Base-by-base conservation (phyloP, 176 grass and related monocot genomes). In the Phragmites australis region DNA sequence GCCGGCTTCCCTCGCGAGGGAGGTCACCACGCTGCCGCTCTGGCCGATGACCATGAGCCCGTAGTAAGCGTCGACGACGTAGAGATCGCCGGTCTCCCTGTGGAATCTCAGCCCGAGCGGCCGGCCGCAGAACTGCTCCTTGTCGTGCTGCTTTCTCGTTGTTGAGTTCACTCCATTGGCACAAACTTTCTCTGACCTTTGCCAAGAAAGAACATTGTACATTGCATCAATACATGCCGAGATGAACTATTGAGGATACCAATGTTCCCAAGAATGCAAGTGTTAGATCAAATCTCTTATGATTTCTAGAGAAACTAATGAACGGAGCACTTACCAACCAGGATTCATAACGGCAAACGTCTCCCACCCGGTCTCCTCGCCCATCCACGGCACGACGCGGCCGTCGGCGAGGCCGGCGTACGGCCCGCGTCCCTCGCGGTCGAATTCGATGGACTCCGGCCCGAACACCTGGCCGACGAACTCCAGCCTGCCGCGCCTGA, bases 391-490 rank as follows among this genome's bases (percentile, higher is more conserved):
- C 60, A 97, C 87, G 76, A 97, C 82, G 51, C 94, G 89, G 74
- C 94, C 94, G 83, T 97, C 94, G 46, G 94, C 94, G 56, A 97
- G 66, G 17, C 94, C 94, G 8, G 94, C 83, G 34, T 97, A 94
- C 4, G 94, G 94, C 12, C 94, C 91, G 46, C 80, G 89, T 29
- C 91, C 94, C 2, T 88, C 40, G 9, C 2, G 18, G 61, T 97
- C 94, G 75, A 97, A 97, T 82, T 97, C 94, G 40, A 97, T 88
- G 14, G 94, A 97, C 84, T 97, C 94, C 11, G 94, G 94, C 44
- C 94, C 91, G 65, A 90, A 97, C 61, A 97, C 87, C 77, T 97
- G 79, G 57, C 72, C 62, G 31, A 84, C 87, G 83, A 97, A 97
- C 87, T 97, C 89, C 15, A 97, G 72, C 79, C 49, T 82, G 32